These are phyloP conservation scores for Didymellaceae sp. DNA, from an alignment of 2,329 filamentous ascomycete genomes.

Conservation along the genomic window DNA sequence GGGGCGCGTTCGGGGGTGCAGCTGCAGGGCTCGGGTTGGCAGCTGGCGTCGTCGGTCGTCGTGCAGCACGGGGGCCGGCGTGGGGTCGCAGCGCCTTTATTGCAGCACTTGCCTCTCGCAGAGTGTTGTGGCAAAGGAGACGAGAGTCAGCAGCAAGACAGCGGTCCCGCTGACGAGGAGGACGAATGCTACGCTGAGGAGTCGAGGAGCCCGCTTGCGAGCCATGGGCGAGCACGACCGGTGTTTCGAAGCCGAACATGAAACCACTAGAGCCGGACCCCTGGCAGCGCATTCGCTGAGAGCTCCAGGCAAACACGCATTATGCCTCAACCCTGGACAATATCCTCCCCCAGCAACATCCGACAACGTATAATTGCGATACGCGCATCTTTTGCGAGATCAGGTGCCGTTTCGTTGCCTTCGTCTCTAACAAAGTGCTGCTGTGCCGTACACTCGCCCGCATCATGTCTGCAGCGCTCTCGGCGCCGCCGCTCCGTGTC, in stretches of 20 bases:
- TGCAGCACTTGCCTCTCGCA: conserved; percentile 4
- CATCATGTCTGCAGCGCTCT: not conserved
- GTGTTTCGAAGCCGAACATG: conserved; percentile 2
- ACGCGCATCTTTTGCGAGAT: conserved; percentile 1
- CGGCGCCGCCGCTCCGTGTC: not conserved
- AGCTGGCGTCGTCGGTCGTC: not conserved
- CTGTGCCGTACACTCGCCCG: not conserved
- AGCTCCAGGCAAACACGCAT: not conserved
- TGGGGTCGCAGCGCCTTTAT: conserved; percentile 14
- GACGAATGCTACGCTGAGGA: conserved; percentile 10
- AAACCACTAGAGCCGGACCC: conserved; percentile 5
- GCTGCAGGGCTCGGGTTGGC: conserved; percentile 8
- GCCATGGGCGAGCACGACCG: conserved; percentile 13
- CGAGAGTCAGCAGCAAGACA: conserved; percentile 13
- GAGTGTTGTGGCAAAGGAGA: conserved; percentile 6
- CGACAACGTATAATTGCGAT: conserved; percentile 10
- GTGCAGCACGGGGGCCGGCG: conserved; percentile 13
- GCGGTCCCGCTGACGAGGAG: conserved; percentile 11
- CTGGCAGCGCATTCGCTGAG: conserved; percentile 5
- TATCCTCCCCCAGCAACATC: conserved; percentile 1
- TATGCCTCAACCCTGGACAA: not conserved
- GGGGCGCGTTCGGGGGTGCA: conserved; percentile 1
- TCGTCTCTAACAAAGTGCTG: not conserved
- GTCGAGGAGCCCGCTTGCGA: conserved; percentile 3
- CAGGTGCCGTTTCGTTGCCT: not conserved